Conservation (phyloP, 108 stramenopile genomes). For the Cylindrotheca closterium region DNA sequence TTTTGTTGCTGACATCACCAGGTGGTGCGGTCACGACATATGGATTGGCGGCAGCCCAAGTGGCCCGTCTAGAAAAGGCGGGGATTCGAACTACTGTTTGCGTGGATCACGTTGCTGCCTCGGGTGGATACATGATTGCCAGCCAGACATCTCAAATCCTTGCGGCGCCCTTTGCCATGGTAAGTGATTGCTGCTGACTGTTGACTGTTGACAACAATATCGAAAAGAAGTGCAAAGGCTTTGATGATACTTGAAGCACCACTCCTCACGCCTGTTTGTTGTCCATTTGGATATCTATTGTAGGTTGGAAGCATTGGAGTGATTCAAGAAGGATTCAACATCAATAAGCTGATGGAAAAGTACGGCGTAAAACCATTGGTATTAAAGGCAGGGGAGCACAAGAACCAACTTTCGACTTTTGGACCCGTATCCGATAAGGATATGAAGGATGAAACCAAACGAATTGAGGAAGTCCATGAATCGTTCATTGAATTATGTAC, state of each 20-base stretch:
- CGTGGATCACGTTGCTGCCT: constrained; percentile 65
- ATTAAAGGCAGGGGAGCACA: constrained; percentile 74
- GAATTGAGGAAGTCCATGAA: constrained; percentile 63
- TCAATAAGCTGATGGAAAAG: constrained; percentile 55
- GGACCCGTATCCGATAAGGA: constrained; percentile 63
- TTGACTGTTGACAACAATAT: background rate
- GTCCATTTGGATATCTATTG: background rate
- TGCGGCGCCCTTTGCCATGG: constrained; percentile 81
- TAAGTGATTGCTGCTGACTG: constrained; percentile 32
- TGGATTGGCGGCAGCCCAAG: constrained; percentile 74
- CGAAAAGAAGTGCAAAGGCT: too few species aligned
- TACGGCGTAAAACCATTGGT: constrained; percentile 66
- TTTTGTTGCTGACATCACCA: constrained; percentile 59
- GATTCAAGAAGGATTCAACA: constrained; percentile 65
- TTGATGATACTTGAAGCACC: too few species aligned
- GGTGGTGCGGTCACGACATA: constrained; percentile 75
- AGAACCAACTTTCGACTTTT: constrained; percentile 66
- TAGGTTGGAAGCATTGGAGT: constrained; percentile 79
- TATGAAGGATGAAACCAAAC: constrained; percentile 50
- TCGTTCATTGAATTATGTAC: constrained; percentile 67
- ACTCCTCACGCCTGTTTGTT: background rate
- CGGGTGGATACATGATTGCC: constrained; percentile 80
- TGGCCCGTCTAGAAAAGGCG: constrained; percentile 53
- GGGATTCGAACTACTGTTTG: constrained; percentile 46
- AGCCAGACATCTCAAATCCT: constrained; percentile 62